phyloP scores from a whole-genome alignment of 2,329 filamentous ascomycete genomes.

The Arthrobotrys sinensis region DNA sequence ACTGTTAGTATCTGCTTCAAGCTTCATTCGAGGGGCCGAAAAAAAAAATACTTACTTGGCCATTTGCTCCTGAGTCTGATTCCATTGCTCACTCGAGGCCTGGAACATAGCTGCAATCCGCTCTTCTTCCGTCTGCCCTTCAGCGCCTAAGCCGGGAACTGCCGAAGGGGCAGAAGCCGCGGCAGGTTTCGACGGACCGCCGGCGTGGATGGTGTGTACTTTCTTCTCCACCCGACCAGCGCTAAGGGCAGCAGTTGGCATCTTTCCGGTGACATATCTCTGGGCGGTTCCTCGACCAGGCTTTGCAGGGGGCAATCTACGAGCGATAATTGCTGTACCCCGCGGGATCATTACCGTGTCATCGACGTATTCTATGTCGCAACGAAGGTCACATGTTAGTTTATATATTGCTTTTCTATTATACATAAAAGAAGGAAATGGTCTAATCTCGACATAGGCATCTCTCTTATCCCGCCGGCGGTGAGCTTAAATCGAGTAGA shows the following conservation, averaged over 20 bases:
- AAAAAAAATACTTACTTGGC: conserved; percentile 75
- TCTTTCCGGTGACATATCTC: conserved; percentile 95
- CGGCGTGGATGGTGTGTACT: conserved; percentile 73
- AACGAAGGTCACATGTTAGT: conserved; percentile 20
- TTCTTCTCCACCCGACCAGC: conserved; percentile 66
- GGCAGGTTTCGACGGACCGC: conserved; percentile 29
- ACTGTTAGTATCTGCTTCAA: conserved; percentile 59
- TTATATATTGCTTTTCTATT: conserved; percentile 24
- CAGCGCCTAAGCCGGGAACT: conserved; percentile 37
- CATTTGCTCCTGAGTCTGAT: conserved; percentile 92
- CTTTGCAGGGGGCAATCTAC: conserved; percentile 85
- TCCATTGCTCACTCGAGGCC: conserved; percentile 91
- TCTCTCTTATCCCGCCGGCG: conserved; percentile 1
- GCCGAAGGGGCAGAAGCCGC: conserved; percentile 25
- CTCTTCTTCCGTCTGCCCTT: conserved; percentile 80
- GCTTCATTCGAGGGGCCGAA: background rate
- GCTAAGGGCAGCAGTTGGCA: conserved; percentile 81
- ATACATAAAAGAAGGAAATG: conserved; percentile 27
- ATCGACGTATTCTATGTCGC: conserved; percentile 86
- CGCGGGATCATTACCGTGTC: conserved; percentile 97
- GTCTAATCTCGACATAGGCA: conserved; percentile 17
- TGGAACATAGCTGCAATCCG: conserved; percentile 93
- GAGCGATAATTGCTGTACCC: conserved; percentile 92
- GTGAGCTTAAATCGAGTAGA: conserved; percentile 9
- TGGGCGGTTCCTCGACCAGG: conserved; percentile 91